Evolutionary conservation across 345 rosid species (phyloP).

Genomic region (Eucalyptus viminalis): DNA sequence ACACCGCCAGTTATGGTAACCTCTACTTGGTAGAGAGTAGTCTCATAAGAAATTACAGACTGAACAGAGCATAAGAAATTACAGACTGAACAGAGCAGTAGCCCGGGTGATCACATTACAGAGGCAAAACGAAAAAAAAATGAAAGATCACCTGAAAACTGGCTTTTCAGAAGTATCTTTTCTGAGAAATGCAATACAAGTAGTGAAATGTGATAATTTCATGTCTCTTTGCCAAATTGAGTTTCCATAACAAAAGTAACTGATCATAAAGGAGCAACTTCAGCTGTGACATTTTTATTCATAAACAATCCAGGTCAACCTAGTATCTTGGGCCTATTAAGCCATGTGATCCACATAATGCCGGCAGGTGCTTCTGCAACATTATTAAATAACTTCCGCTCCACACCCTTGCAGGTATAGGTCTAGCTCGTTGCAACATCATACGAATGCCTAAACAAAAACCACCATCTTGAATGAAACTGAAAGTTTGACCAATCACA

Average conservation of each 20-base stretch:
- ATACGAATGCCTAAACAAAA: background rate
- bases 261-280: background rate
- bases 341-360: background rate
- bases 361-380: background rate
- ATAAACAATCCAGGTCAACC: background rate
- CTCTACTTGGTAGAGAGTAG: background rate
- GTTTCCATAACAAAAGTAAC: background rate
- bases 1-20: background rate
- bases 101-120: background rate
- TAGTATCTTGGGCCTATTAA: background rate
- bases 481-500: background rate
- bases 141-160: background rate
- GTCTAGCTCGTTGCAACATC: background rate
- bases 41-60: background rate
- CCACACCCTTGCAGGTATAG: background rate
- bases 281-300: background rate
- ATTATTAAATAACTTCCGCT: background rate
- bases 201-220: background rate
- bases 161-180: background rate
- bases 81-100: background rate
- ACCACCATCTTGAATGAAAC: background rate
- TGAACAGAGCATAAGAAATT: background rate
- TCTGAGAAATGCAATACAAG: background rate
- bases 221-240: background rate
- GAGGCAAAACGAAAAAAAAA: background rate